Evolutionary conservation across 1,284 basidiomycete genomes (phyloP).

Genomic region (Ceratobasidium sp.): DNA sequence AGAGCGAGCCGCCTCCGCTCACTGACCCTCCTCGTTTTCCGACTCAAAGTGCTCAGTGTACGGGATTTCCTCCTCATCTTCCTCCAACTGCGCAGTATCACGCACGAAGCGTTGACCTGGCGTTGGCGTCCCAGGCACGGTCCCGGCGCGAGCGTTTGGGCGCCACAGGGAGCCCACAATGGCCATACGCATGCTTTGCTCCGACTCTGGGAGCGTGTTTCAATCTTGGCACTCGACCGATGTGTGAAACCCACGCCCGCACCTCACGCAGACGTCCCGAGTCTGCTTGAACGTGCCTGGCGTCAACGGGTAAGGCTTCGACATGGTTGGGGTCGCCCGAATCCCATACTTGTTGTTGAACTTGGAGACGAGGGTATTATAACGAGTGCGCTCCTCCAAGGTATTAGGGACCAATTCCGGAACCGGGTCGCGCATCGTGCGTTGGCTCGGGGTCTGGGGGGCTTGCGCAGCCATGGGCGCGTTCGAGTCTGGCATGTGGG

Average conservation of each 20-base stretch:
- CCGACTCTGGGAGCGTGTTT: not conserved
- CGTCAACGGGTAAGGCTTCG: not conserved
- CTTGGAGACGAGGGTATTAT: too few relatives aligned
- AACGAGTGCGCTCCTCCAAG: too few relatives aligned
- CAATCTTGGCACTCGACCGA: not conserved
- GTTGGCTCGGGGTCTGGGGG: too few relatives aligned
- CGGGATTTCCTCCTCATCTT: too few relatives aligned
- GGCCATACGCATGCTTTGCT: not conserved
- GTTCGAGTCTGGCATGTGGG: too few relatives aligned
- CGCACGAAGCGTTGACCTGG: not conserved
- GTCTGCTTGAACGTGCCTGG: not conserved
- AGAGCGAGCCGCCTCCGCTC: not conserved
- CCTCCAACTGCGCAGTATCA: too few relatives aligned
- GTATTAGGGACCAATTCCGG: too few relatives aligned
- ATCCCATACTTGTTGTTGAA: not conserved
- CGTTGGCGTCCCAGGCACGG: not conserved
- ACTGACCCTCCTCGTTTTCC: slow-evolving; percentile 17
- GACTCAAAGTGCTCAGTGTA: not conserved
- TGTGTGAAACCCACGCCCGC: not conserved
- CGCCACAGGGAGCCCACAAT: not conserved
- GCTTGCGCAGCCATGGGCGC: too few relatives aligned
- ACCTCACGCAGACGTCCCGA: not conserved
- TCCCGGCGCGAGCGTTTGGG: not conserved
- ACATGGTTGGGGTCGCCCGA: not conserved
- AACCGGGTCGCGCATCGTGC: too few relatives aligned